Conservation (phyloP, 768 basidiomycete species). For the Leccinum imitatum region DNA sequence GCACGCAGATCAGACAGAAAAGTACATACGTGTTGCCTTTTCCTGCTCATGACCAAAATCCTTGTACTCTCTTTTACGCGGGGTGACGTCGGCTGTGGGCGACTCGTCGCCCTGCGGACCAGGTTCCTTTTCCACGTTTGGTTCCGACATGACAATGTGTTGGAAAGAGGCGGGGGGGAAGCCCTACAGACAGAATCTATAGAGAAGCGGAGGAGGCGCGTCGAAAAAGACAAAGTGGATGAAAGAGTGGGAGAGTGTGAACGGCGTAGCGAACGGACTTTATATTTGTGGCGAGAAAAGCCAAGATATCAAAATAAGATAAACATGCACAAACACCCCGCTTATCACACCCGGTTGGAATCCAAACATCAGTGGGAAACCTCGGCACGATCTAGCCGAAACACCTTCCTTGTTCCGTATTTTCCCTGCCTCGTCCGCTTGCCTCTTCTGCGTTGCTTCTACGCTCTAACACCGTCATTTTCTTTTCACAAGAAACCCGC, state of each 20-base stretch:
- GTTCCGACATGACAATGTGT: conserved; percentile 30
- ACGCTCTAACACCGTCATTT: conserved; percentile 17
- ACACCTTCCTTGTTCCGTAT: conserved; percentile 15
- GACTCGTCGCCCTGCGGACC: conserved; percentile 54
- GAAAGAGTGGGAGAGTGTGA: conserved; percentile 35
- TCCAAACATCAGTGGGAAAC: conserved; percentile 26
- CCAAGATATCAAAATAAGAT: conserved; percentile 22
- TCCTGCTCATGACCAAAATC: conserved; percentile 76
- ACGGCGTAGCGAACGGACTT: conserved; percentile 31
- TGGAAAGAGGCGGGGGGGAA: background rate
- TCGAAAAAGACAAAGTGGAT: conserved; percentile 14
- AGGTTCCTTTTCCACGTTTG: conserved; percentile 65
- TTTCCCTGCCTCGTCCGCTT: conserved; percentile 15
- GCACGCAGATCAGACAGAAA: background rate
- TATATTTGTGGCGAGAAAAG: conserved; percentile 33
- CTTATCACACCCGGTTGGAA: conserved; percentile 24
- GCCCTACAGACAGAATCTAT: conserved; percentile 34
- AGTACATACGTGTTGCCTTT: conserved; percentile 61
- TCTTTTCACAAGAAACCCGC: background rate
- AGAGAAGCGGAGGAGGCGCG: conserved; percentile 13
- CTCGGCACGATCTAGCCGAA: conserved; percentile 21
- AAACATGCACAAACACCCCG: conserved; percentile 30
- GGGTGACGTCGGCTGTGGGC: conserved; percentile 30
- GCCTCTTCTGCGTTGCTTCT: conserved; percentile 3
- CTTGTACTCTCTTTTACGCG: conserved; percentile 84